Conservation (phyloP, 164 flowering plant genomes). For the Berberis vulgaris region DNA sequence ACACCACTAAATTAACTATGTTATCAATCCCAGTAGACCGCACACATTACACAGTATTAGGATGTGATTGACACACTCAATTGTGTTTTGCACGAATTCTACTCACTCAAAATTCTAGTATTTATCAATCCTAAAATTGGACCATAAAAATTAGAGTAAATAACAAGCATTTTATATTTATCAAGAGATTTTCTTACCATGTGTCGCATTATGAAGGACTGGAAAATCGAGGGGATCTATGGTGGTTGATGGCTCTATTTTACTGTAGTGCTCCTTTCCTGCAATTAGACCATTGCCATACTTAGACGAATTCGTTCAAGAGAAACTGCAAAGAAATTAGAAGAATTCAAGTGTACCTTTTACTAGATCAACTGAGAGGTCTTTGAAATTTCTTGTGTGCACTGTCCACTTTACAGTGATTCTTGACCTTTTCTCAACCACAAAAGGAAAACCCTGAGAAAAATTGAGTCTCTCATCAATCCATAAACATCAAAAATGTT, state of each 20-base stretch:
- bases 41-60: too few relatives aligned
- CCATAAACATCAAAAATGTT: not conserved
- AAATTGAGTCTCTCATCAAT: not conserved
- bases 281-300: not conserved
- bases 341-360: constrained; percentile 29
- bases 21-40: too few relatives aligned
- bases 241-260: constrained; percentile 15
- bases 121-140: too few relatives aligned
- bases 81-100: too few relatives aligned
- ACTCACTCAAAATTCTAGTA: too few relatives aligned
- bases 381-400: constrained; percentile 17
- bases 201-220: constrained; percentile 9
- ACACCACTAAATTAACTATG: too few relatives aligned
- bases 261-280: constrained; percentile 35
- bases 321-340: not conserved
- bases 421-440: constrained; percentile 58
- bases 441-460: constrained; percentile 39
- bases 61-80: too few relatives aligned
- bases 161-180: not conserved
- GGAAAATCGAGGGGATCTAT: constrained; percentile 3
- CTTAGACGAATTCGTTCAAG: too few relatives aligned
- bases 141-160: not conserved
- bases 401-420: constrained; percentile 38
- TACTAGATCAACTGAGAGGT: constrained; percentile 24
- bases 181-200: constrained; percentile 9